Evolutionary conservation across 2,329 filamentous ascomycete genomes (phyloP).

Genomic region (Colletotrichum limetticola): DNA sequence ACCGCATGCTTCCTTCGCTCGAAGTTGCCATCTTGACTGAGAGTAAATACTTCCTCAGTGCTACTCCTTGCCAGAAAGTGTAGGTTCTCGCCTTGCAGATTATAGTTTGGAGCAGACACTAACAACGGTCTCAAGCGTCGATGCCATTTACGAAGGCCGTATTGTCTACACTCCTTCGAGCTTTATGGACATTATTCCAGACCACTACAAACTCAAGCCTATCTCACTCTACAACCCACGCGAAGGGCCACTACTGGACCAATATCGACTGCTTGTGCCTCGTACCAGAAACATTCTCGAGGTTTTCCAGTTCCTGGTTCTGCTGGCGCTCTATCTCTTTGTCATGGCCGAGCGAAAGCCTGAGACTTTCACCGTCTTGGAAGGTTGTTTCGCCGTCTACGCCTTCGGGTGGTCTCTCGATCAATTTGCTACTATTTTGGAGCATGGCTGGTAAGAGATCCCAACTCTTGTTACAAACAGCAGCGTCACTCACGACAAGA

Average conservation of each 20-base stretch:
- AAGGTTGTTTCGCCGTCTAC: constrained; percentile 78
- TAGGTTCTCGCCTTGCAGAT: constrained; percentile 53
- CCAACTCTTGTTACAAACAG: neutral
- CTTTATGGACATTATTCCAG: constrained; percentile 85
- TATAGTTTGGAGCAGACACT: constrained; percentile 55
- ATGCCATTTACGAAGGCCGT: constrained; percentile 83
- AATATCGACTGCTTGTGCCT: constrained; percentile 86
- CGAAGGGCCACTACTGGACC: constrained; percentile 80
- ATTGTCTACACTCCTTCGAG: constrained; percentile 85
- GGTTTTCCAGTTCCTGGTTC: constrained; percentile 75
- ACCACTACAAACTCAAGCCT: constrained; percentile 86
- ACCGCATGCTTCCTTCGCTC: constrained; percentile 77
- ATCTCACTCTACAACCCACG: constrained; percentile 85
- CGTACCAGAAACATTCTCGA: constrained; percentile 82
- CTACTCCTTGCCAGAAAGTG: constrained; percentile 83
- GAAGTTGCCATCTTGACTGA: constrained; percentile 87
- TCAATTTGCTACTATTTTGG: constrained; percentile 79
- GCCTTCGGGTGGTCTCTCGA: constrained; percentile 83
- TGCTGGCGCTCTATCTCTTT: constrained; percentile 75
- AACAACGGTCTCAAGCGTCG: constrained; percentile 56
- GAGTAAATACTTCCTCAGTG: constrained; percentile 81
- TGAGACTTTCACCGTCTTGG: constrained; percentile 64
- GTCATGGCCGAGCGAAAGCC: constrained; percentile 78
- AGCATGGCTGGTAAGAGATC: constrained; percentile 70
- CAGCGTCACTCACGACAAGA: neutral